Percentiles rank a stretch among this genome's conserved stretches.
Evolutionary conservation across 2,329 filamentous ascomycete genomes (phyloP).

Genomic region (Claviceps citrina): DNA sequence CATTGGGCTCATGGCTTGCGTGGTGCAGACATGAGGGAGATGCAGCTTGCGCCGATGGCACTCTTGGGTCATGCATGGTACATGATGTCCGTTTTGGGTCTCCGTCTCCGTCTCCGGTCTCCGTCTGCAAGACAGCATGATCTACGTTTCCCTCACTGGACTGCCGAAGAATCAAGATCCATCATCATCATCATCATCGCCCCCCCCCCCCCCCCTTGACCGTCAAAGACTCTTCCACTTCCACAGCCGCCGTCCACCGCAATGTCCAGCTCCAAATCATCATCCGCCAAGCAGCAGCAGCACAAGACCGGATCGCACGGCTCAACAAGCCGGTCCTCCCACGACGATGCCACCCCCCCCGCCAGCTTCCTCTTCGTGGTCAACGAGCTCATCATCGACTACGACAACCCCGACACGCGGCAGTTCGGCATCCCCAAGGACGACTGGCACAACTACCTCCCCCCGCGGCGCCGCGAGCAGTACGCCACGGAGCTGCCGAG

Average conservation of each 20-base stretch:
- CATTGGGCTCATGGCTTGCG: too few relatives aligned
- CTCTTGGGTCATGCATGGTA: too few relatives aligned
- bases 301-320: not conserved
- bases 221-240: not conserved
- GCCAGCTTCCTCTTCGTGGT: conserved; percentile 25
- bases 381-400: conserved; percentile 18
- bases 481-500: conserved; percentile 17
- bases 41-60: too few relatives aligned
- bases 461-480: conserved; percentile 11
- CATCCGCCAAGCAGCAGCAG: not conserved
- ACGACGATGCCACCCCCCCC: not conserved
- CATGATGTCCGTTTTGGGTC: too few relatives aligned
- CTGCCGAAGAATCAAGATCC: too few relatives aligned
- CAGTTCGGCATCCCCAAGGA: conserved; percentile 8
- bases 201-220: too few relatives aligned
- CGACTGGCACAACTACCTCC: conserved; percentile 17
- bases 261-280: conserved; percentile 1
- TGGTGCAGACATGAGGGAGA: too few relatives aligned
- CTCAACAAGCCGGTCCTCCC: not conserved
- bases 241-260: not conserved
- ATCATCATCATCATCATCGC: too few relatives aligned
- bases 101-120: too few relatives aligned
- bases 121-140: too few relatives aligned
- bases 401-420: not conserved
- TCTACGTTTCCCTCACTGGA: too few relatives aligned